Conservation (phyloP, 2,329 filamentous ascomycete species). For the Arthrobotrys sinensis region DNA sequence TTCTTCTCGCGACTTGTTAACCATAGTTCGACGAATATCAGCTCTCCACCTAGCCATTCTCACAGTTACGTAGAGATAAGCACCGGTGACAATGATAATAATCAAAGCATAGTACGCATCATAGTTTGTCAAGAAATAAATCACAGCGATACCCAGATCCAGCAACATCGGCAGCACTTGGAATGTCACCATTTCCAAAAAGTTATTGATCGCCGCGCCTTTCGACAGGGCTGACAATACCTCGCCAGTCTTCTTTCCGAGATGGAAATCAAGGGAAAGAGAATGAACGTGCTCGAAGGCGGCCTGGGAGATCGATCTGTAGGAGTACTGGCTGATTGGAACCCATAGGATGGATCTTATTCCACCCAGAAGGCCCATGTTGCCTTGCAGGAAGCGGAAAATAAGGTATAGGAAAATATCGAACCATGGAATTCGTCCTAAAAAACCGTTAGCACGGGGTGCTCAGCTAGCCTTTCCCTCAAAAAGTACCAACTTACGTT, state of each 20-base stretch:
- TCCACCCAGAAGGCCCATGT: constrained; percentile 87
- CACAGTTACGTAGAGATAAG: constrained; percentile 96
- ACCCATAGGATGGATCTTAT: constrained; percentile 91
- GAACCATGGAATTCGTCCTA: constrained; percentile 77
- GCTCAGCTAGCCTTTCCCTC: constrained; percentile 2
- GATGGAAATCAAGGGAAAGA: constrained; percentile 94
- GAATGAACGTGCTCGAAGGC: constrained; percentile 98
- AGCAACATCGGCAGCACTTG: constrained; percentile 95
- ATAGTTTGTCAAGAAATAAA: constrained; percentile 82
- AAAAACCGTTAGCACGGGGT: constrained; percentile 14
- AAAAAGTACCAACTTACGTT: constrained; percentile 61
- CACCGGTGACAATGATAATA: constrained; percentile 90
- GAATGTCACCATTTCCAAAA: constrained; percentile 96
- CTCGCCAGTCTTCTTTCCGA: constrained; percentile 96
- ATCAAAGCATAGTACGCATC: constrained; percentile 92
- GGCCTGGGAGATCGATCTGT: constrained; percentile 91
- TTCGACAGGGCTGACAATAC: constrained; percentile 96
- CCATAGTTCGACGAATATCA: constrained; percentile 91
- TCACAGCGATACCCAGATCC: constrained; percentile 87
- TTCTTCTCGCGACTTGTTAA: constrained; percentile 93
- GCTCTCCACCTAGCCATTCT: constrained; percentile 94
- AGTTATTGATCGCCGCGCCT: constrained; percentile 94
- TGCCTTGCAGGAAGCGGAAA: constrained; percentile 87
- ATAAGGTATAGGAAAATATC: constrained; percentile 82
- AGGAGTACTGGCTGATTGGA: constrained; percentile 96